These are phyloP conservation scores for Colletotrichum sidae DNA, from an alignment of 2,329 filamentous ascomycete species.

Conservation along the genomic window DNA sequence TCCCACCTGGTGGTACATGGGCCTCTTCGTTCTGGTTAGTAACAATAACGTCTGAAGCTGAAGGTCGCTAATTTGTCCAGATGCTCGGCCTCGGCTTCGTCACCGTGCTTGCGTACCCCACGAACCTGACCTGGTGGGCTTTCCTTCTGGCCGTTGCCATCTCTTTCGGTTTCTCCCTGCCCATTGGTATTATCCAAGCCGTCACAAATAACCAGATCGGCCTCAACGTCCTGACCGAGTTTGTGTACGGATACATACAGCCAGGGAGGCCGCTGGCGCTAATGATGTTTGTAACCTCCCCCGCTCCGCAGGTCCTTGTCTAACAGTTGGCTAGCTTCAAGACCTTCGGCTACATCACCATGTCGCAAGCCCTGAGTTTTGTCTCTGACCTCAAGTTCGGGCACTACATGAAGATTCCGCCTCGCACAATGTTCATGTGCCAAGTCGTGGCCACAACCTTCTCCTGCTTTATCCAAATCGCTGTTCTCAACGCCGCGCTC, in stretches of 20 bases:
- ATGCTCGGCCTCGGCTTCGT: slow-evolving; percentile 66
- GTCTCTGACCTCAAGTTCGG: slow-evolving; percentile 76
- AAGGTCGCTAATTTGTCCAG: slow-evolving; percentile 43
- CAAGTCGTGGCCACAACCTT: slow-evolving; percentile 75
- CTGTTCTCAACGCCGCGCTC: slow-evolving; percentile 72
- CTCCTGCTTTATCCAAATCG: slow-evolving; percentile 74
- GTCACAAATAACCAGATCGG: slow-evolving; percentile 78
- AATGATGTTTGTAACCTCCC: slow-evolving; percentile 68
- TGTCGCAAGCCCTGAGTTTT: slow-evolving; percentile 74
- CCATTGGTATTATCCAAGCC: slow-evolving; percentile 77
- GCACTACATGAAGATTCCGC: slow-evolving; percentile 80
- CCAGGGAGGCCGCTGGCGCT: slow-evolving; percentile 77
- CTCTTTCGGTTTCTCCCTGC: slow-evolving; percentile 72
- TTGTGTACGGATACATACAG: slow-evolving; percentile 80
- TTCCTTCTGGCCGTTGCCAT: slow-evolving; percentile 76
- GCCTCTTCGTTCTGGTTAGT: slow-evolving; percentile 66
- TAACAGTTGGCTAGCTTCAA: slow-evolving; percentile 61
- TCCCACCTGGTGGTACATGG: slow-evolving; percentile 73
- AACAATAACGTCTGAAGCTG: no score
- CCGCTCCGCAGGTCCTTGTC: slow-evolving; percentile 11
- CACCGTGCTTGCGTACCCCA: slow-evolving; percentile 70
- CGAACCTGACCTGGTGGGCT: slow-evolving; percentile 78
- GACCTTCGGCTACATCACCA: slow-evolving; percentile 72
- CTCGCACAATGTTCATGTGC: slow-evolving; percentile 73
- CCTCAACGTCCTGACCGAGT: slow-evolving; percentile 80